Evolutionary conservation across 768 basidiomycete species (phyloP), one percentile per base, ranked within the genome.

Genomic region (Termitomyces sp.): DNA sequence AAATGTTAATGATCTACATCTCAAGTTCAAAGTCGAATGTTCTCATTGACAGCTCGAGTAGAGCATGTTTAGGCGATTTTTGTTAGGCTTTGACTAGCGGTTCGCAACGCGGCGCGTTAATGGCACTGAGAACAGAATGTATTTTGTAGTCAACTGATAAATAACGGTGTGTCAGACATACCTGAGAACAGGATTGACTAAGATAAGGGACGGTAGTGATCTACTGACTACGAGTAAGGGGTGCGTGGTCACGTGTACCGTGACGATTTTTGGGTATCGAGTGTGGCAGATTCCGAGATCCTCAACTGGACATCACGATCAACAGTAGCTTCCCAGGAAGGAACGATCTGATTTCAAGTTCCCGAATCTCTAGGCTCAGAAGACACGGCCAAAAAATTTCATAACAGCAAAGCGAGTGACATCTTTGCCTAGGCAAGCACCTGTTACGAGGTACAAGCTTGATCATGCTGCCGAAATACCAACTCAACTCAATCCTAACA

Each of bases 231-330:
- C n/a, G n/a, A n/a, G n/a, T n/a, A n/a, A n/a, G n/a, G n/a, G n/a
- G n/a, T n/a, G n/a, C n/a, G n/a, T n/a, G n/a, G n/a, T n/a, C n/a
- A n/a, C n/a, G n/a, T n/a, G n/a, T n/a, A n/a, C n/a, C n/a, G n/a
- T n/a, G n/a, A n/a, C n/a, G n/a, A n/a, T n/a, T 70, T 70, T 36
- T 67, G 69, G 5, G 42, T 68, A 3, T 62, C 65, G 0, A 51
- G 47, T 4, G 55, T 33, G 48, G 22, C n/a, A 13, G 48, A 45
- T 45, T 4, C 31, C 13, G n/a, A 49, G 15, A 49, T 49, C n/a
- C 31, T 49, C 13, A 33, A 15, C 5, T 49, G 48, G 48, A 33
- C 48, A 13, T 22, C 20, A 15, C 48, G 15, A 31, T 33, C 48
- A n/a, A 49, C 48, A 22, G 6, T 33, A 31, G 48, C 31, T 49